Conservation (phyloP, 2,329 filamentous ascomycete genomes). For the Epichloe gansuensis region DNA sequence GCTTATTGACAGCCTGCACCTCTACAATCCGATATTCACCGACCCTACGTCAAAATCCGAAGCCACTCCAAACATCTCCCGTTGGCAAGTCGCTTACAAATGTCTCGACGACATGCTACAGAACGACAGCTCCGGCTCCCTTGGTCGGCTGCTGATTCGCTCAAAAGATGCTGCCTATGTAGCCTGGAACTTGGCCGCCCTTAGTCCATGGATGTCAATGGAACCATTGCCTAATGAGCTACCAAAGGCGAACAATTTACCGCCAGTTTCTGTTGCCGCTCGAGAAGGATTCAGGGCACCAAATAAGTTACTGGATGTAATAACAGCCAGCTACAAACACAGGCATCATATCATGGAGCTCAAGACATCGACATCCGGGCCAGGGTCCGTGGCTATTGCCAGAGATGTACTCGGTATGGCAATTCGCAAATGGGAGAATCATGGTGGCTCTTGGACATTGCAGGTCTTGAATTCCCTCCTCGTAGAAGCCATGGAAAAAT, state of each 20-base stretch:
- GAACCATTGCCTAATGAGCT: conserved; percentile 28
- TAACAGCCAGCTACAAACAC: conserved; percentile 53
- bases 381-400: conserved; percentile 32
- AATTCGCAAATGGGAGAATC: conserved; percentile 57
- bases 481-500: conserved; percentile 42
- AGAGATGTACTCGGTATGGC: conserved; percentile 62
- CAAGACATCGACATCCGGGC: conserved; percentile 41
- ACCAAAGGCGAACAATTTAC: conserved; percentile 39
- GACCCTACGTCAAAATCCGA: conserved; percentile 46
- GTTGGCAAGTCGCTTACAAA: conserved; percentile 53
- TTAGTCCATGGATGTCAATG: conserved; percentile 59
- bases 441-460: conserved; percentile 52
- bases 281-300: conserved; percentile 69
- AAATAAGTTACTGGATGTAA: conserved; percentile 60
- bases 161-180: conserved; percentile 55
- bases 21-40: conserved; percentile 65
- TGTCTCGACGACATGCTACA: conserved; percentile 41
- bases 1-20: conserved; percentile 51
- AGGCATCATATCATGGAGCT: conserved; percentile 48
- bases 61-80: conserved; percentile 41
- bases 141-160: conserved; percentile 44
- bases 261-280: conserved; percentile 39
- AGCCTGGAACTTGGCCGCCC: conserved; percentile 63
- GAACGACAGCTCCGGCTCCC: conserved; percentile 32
- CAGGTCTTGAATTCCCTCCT: conserved; percentile 59